These are phyloP conservation scores for Purpureocillium lavendulum DNA, from an alignment of 2,329 filamentous ascomycete genomes.

Conservation along the genomic window DNA sequence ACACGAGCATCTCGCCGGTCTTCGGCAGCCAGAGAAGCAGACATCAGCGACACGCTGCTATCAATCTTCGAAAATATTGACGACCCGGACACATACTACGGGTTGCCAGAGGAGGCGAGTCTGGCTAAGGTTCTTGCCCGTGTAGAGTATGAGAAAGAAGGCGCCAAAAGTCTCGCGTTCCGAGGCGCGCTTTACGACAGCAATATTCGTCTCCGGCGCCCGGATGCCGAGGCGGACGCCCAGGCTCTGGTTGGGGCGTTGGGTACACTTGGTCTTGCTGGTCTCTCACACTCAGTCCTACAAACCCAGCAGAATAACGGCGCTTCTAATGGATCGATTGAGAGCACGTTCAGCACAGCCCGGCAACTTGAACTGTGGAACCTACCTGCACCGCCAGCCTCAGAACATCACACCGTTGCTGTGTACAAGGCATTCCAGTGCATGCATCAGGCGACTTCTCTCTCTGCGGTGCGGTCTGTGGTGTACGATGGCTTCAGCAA, in stretches of 20 bases:
- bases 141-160: slow-evolving; percentile 83
- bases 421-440: slow-evolving; percentile 77
- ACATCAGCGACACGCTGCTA: slow-evolving; percentile 63
- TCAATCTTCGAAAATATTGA: slow-evolving; percentile 86
- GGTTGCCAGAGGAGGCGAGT: slow-evolving; percentile 69
- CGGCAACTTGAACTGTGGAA: slow-evolving; percentile 88
- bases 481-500: slow-evolving; percentile 56
- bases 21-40: slow-evolving; percentile 43
- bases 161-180: slow-evolving; percentile 80
- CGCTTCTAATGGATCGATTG: slow-evolving; percentile 49
- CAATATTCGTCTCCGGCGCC: slow-evolving; percentile 57
- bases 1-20: slow-evolving; percentile 56
- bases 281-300: slow-evolving; percentile 73
- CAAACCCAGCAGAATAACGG: slow-evolving; percentile 56
- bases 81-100: slow-evolving; percentile 94
- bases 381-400: slow-evolving; percentile 60
- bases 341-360: slow-evolving; percentile 71
- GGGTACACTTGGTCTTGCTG: slow-evolving; percentile 73
- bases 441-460: slow-evolving; percentile 57
- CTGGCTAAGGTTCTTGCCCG: slow-evolving; percentile 70
- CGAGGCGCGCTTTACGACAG: slow-evolving; percentile 87
- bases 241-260: slow-evolving; percentile 69
- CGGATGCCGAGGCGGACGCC: slow-evolving; percentile 49
- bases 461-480: slow-evolving; percentile 41
- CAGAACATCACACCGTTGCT: slow-evolving; percentile 55